Conservation (phyloP, 2,329 filamentous ascomycete genomes). For the Aureobasidium sp. region DNA sequence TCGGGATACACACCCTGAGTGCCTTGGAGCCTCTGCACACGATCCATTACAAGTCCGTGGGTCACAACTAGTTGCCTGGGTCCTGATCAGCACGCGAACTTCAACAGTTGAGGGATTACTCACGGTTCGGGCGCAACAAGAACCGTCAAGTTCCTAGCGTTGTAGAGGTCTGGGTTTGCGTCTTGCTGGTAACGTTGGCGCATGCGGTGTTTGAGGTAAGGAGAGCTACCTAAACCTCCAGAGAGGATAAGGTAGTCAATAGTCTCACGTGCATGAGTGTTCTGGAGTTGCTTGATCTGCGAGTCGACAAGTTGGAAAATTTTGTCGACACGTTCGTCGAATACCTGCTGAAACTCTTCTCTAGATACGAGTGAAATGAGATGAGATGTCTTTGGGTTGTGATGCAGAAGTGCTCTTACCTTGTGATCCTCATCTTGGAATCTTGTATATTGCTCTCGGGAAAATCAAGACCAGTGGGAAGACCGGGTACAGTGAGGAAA, state of each 20-base stretch:
- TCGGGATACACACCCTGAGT: conserved; percentile 11
- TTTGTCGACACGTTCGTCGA: conserved; percentile 38
- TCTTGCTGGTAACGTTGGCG: conserved; percentile 36
- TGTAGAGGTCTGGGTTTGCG: conserved; percentile 15
- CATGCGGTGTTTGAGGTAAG: conserved; percentile 44
- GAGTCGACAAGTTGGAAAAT: conserved; percentile 40
- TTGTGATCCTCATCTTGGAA: conserved; percentile 38
- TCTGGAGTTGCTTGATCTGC: conserved; percentile 35
- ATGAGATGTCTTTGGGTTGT: background rate
- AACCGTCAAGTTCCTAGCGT: conserved; percentile 13
- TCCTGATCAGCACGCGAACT: background rate
- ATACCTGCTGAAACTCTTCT: conserved; percentile 26
- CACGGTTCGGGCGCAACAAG: background rate
- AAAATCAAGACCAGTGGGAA: conserved; percentile 37
- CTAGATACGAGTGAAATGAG: background rate
- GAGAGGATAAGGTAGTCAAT: conserved; percentile 44
- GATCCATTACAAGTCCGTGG: conserved; percentile 23
- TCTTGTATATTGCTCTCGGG: conserved; percentile 35
- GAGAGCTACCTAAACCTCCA: conserved; percentile 47
- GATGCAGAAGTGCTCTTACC: conserved; percentile 21
- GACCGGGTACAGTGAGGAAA: conserved; percentile 33
- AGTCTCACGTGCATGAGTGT: conserved; percentile 33
- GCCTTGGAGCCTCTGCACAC: conserved; percentile 11
- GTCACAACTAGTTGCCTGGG: conserved; percentile 28
- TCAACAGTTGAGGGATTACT: background rate